phyloP scores from a whole-genome alignment of 164 flowering plant species.

The Tetrastigma voinierianum region DNA sequence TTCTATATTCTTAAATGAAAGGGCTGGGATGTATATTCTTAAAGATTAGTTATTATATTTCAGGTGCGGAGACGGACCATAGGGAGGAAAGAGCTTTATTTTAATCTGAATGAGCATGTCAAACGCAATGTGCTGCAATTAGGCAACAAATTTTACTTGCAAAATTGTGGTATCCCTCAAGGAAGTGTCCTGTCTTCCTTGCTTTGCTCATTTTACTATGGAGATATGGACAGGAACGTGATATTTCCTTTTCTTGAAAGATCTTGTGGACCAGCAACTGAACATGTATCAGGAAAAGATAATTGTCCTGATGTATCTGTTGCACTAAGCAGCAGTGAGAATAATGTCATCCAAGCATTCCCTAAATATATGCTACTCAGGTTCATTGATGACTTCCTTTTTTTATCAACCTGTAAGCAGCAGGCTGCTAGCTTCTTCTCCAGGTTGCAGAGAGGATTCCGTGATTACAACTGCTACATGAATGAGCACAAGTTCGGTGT shows the following conservation, averaged over 20 bases:
- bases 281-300: slow-evolving; percentile 3
- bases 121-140: slow-evolving; percentile 61
- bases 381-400: no score
- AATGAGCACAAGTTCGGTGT: slow-evolving; percentile 61
- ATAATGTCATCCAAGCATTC: slow-evolving; percentile 6
- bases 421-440: no score
- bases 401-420: no score
- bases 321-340: slow-evolving; percentile 3
- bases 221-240: slow-evolving; percentile 62
- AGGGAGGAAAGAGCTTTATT: slow-evolving; percentile 36
- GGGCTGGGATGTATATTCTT: no score
- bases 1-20: no score
- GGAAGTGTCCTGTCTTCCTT: slow-evolving; percentile 85
- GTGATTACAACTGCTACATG: slow-evolving; percentile 83
- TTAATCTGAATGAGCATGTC: slow-evolving; percentile 57
- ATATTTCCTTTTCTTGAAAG: slow-evolving; percentile 71
- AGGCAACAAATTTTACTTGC: slow-evolving; percentile 54
- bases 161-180: slow-evolving; percentile 81
- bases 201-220: slow-evolving; percentile 89
- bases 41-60: slow-evolving; percentile 4
- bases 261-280: slow-evolving; percentile 10
- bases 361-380: slow-evolving; percentile 44
- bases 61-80: slow-evolving; percentile 44
- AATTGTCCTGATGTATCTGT: slow-evolving; percentile 8
- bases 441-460: no score